These are phyloP conservation scores for Fragilariopsis cylindrus DNA, from an alignment of 108 stramenopile genomes.

Conservation along the genomic window DNA sequence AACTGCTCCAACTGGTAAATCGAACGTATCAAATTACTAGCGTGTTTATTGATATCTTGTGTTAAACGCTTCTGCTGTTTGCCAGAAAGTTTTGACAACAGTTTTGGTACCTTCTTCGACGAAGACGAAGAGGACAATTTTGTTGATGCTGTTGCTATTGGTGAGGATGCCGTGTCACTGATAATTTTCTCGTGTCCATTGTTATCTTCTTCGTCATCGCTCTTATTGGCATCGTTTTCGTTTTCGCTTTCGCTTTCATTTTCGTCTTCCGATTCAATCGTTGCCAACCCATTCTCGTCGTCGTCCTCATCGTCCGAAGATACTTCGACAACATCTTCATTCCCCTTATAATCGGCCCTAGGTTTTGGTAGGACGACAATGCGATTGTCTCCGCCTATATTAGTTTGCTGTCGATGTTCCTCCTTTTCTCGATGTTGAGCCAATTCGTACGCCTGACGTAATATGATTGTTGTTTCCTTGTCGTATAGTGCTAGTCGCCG, in stretches of 20 bases:
- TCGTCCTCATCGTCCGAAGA: conserved; percentile 11
- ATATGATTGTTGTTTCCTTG: not conserved
- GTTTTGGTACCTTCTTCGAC: conserved; percentile 2
- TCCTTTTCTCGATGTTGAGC: not conserved
- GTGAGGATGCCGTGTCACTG: not conserved
- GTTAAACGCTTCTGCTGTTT: conserved; percentile 13
- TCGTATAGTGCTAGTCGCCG: conserved; percentile 10
- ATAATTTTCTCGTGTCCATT: not conserved
- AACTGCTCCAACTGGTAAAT: not conserved
- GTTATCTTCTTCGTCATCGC: not conserved
- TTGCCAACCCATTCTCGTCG: not conserved
- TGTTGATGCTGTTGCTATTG: not conserved
- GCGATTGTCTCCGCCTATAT: conserved; percentile 14
- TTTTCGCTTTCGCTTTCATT: conserved; percentile 9
- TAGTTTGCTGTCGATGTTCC: not conserved
- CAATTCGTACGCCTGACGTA: conserved; percentile 6
- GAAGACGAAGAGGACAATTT: not conserved
- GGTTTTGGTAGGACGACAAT: conserved; percentile 3
- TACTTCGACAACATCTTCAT: not conserved
- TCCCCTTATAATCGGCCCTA: not conserved
- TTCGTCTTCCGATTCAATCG: conserved; percentile 16
- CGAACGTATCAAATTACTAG: conserved; percentile 9
- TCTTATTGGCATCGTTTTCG: not conserved
- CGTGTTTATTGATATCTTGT: conserved; percentile 19
- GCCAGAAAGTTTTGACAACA: not conserved